Evolutionary conservation across 108 stramenopile species (phyloP).

Genomic region (Nitzschia sp.): DNA sequence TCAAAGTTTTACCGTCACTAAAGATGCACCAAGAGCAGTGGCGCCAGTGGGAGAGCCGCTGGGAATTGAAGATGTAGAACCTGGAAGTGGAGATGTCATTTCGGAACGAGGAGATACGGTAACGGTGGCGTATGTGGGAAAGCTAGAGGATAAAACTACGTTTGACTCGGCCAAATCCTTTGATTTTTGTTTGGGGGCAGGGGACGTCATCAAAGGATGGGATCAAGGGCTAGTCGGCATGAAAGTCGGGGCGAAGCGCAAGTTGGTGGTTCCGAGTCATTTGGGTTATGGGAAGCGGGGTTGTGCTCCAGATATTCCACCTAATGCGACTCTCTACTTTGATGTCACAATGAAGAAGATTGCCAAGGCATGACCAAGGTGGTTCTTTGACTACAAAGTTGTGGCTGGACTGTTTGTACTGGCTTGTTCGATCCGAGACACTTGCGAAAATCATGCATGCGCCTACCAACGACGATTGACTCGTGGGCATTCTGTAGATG

Average conservation of each 20-base stretch:
- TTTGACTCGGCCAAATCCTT: constrained; percentile 76
- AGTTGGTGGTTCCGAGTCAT: constrained; percentile 83
- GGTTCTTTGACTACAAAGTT: no score
- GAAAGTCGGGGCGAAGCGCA: constrained; percentile 85
- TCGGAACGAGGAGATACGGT: constrained; percentile 69
- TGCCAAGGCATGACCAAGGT: constrained; percentile 4
- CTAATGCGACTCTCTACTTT: constrained; percentile 82
- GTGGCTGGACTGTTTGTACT: no score
- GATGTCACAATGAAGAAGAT: constrained; percentile 51
- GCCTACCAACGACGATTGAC: no score
- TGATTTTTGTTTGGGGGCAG: constrained; percentile 72
- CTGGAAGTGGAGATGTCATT: constrained; percentile 17
- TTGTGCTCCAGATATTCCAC: constrained; percentile 82
- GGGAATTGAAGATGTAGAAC: constrained; percentile 49
- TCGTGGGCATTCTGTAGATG: no score
- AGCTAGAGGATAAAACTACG: constrained; percentile 60
- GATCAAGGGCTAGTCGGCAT: constrained; percentile 86
- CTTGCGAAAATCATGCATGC: no score
- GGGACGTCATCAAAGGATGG: constrained; percentile 92
- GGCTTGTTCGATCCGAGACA: no score
- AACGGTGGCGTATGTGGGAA: constrained; percentile 75
- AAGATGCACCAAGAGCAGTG: constrained; percentile 29
- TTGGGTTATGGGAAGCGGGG: constrained; percentile 92
- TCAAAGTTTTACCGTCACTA: constrained; percentile 70
- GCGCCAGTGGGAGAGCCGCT: constrained; percentile 36